A percentile compares a stretch with the other conserved stretches of the same genome.
Conservation (phyloP, 305 asterid genomes). For the Solanum aculeatissimum region DNA sequence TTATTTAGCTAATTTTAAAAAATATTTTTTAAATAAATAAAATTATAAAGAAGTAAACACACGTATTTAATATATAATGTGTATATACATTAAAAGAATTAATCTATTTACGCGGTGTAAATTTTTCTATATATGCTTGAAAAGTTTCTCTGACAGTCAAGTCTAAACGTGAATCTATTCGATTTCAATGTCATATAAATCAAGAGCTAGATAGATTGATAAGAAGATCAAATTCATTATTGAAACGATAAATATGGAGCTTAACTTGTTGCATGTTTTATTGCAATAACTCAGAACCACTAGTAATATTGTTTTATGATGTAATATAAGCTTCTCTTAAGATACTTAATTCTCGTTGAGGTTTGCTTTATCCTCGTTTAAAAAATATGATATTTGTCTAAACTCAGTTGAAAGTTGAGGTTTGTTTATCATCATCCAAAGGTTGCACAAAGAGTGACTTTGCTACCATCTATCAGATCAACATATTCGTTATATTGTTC, state of each 20-base stretch:
- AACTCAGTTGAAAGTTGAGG: not conserved
- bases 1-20: too few relatives aligned
- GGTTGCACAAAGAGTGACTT: not conserved
- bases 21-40: not conserved
- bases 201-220: not conserved
- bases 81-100: too few relatives aligned
- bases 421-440: not conserved
- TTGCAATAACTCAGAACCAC: not conserved
- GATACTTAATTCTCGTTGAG: not conserved
- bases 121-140: too few relatives aligned
- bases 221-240: not conserved
- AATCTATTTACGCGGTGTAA: too few relatives aligned
- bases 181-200: not conserved
- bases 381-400: too few relatives aligned
- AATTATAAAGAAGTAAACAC: not conserved
- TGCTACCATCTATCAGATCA: not conserved
- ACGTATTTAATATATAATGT: too few relatives aligned
- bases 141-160: too few relatives aligned
- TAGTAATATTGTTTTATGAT: too few relatives aligned
- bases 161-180: not conserved
- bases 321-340: too few relatives aligned
- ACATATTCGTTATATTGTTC: too few relatives aligned
- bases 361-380: not conserved
- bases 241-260: not conserved
- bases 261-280: not conserved